A percentile compares a stretch with the other conserved stretches of the same genome.
phyloP scores from a whole-genome alignment of 768 basidiomycete genomes.

The Lentinula guzmanii region DNA sequence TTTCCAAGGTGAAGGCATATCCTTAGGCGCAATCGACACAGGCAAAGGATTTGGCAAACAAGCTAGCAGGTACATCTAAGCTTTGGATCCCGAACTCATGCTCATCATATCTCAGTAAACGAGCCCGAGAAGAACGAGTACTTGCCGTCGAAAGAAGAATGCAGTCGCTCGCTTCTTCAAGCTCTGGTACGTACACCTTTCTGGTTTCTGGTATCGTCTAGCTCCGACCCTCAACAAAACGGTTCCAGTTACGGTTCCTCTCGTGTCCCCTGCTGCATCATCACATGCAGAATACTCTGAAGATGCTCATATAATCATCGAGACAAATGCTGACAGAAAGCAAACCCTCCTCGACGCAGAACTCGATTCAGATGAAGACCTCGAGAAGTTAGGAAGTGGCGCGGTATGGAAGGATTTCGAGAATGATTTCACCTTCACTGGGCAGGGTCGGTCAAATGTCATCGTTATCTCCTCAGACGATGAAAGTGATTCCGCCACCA shows the following conservation, averaged over 20 bases:
- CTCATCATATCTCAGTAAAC: constrained; percentile 44
- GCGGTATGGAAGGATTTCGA: constrained; percentile 39
- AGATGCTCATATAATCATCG: constrained; percentile 29
- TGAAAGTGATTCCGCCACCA: not conserved
- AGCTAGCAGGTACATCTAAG: constrained; percentile 48
- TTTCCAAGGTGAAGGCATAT: constrained; percentile 53
- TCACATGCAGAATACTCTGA: constrained; percentile 20
- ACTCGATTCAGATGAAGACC: constrained; percentile 25
- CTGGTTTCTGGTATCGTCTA: not conserved
- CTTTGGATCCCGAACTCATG: not conserved
- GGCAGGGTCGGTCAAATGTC: constrained; percentile 13
- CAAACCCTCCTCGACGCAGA: constrained; percentile 43
- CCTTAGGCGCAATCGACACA: constrained; percentile 37
- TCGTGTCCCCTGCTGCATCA: not conserved
- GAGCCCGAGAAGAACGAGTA: constrained; percentile 75
- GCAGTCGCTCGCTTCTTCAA: constrained; percentile 31
- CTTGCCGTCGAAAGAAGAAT: constrained; percentile 66
- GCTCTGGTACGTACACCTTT: constrained; percentile 13
- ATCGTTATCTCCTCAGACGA: constrained; percentile 22
- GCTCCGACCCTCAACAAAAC: not conserved
- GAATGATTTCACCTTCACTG: constrained; percentile 44
- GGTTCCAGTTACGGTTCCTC: not conserved
- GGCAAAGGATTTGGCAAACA: constrained; percentile 61
- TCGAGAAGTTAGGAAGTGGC: constrained; percentile 25
- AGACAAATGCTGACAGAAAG: constrained; percentile 44